Conservation (phyloP, 2,329 filamentous ascomycete genomes). For the Epichloe uncinata region DNA sequence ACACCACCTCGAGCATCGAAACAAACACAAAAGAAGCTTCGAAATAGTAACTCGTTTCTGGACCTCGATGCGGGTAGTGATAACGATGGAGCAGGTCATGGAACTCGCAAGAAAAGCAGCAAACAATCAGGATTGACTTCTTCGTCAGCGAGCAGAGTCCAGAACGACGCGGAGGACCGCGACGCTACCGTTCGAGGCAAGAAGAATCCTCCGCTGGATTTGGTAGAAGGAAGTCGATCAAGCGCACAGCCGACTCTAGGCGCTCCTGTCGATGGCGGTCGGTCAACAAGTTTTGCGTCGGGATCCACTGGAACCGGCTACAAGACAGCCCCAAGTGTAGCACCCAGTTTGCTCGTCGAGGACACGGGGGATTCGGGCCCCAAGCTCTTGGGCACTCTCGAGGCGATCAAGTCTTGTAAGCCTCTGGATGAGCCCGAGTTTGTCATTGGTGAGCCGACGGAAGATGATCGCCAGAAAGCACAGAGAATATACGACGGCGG, state of each 20-base stretch:
- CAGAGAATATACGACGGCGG: constrained; percentile 72
- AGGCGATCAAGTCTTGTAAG: constrained; percentile 21
- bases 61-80: constrained; percentile 36
- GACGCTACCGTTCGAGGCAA: constrained; percentile 17
- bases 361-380: constrained; percentile 25
- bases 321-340: constrained; percentile 28
- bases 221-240: constrained; percentile 17
- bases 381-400: constrained; percentile 18
- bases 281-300: constrained; percentile 21
- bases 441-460: constrained; percentile 43
- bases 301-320: constrained; percentile 26
- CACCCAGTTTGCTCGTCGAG: constrained; percentile 33
- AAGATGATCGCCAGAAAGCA: constrained; percentile 65
- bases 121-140: neutral
- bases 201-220: constrained; percentile 11
- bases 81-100: constrained; percentile 23
- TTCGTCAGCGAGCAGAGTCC: neutral
- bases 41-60: constrained; percentile 34
- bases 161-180: constrained; percentile 9
- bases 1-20: constrained; percentile 24
- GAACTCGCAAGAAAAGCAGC: constrained; percentile 5
- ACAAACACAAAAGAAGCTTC: constrained; percentile 15
- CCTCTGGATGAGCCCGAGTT: constrained; percentile 46
- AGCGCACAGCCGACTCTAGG: constrained; percentile 19
- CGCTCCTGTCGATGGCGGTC: constrained; percentile 28